phyloP scores from a whole-genome alignment of 306 rosid genomes.

The Sicyos baderoa region DNA sequence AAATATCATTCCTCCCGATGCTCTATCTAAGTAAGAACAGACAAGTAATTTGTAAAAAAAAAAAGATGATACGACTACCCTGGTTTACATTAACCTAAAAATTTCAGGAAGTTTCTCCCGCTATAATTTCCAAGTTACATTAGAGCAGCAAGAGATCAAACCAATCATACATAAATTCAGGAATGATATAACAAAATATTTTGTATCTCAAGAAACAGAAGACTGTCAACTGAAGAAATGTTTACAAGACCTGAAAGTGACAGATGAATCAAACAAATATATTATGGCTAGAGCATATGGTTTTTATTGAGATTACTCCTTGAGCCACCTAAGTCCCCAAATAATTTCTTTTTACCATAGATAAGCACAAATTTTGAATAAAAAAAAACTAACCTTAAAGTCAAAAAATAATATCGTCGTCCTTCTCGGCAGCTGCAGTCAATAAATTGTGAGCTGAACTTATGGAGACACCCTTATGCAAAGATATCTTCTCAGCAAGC shows the following conservation, averaged over 20 bases:
- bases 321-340: conserved; percentile 10
- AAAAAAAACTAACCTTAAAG: conserved; percentile 8
- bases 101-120: not conserved
- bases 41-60: not conserved
- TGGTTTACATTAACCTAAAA: not conserved
- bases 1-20: too few relatives aligned
- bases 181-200: too few relatives aligned
- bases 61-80: not conserved
- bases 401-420: conserved; percentile 75
- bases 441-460: conserved; percentile 49
- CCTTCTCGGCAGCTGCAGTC: conserved; percentile 47
- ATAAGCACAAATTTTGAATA: conserved; percentile 11
- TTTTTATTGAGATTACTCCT: not conserved
- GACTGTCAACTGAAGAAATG: too few relatives aligned
- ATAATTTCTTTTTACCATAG: not conserved
- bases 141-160: not conserved
- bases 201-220: too few relatives aligned
- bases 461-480: conserved; percentile 48
- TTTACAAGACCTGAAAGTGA: too few relatives aligned
- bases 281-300: too few relatives aligned
- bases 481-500: conserved; percentile 38
- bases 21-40: too few relatives aligned
- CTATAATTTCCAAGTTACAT: conserved; percentile 1
- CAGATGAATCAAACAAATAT: too few relatives aligned
- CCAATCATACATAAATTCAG: too few relatives aligned